These are phyloP conservation scores for Verticillium zaregamsianum DNA, from an alignment of 2,329 filamentous ascomycete genomes.

Conservation along the genomic window DNA sequence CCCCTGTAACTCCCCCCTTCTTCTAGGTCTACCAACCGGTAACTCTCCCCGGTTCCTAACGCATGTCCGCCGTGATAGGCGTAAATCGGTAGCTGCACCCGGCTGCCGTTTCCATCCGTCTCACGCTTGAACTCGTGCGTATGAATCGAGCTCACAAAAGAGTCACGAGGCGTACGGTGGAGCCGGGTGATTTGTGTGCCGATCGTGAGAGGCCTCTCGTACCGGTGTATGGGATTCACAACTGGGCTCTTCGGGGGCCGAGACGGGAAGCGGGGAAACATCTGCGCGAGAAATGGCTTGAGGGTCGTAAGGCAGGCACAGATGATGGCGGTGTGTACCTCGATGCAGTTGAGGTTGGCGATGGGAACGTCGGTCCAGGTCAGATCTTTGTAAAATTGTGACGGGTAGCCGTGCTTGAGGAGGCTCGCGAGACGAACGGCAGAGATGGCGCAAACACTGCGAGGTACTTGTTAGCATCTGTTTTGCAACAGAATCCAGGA, in stretches of 20 bases:
- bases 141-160: neutral
- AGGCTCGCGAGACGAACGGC: constrained; percentile 24
- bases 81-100: neutral
- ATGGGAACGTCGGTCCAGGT: constrained; percentile 22
- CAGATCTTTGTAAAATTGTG: constrained; percentile 15
- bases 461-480: constrained; percentile 3
- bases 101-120: neutral
- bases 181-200: constrained; percentile 7
- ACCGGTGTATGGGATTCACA: neutral
- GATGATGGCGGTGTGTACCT: constrained; percentile 29
- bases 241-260: neutral
- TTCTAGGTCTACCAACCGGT: neutral
- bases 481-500: constrained; percentile 7
- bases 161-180: neutral
- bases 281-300: constrained; percentile 31
- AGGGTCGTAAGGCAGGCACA: constrained; percentile 32
- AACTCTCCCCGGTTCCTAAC: neutral
- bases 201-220: constrained; percentile 14
- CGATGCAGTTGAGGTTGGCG: constrained; percentile 29
- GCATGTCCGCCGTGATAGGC: neutral
- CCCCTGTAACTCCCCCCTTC: neutral
- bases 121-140: neutral
- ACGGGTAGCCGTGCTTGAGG: constrained; percentile 11
- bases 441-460: constrained; percentile 30
- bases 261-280: constrained; percentile 18